Evolutionary conservation across 805 yeast genomes (phyloP), one percentile per base, ranked within the genome.

Genomic region (Dipodascus geniculatus): DNA sequence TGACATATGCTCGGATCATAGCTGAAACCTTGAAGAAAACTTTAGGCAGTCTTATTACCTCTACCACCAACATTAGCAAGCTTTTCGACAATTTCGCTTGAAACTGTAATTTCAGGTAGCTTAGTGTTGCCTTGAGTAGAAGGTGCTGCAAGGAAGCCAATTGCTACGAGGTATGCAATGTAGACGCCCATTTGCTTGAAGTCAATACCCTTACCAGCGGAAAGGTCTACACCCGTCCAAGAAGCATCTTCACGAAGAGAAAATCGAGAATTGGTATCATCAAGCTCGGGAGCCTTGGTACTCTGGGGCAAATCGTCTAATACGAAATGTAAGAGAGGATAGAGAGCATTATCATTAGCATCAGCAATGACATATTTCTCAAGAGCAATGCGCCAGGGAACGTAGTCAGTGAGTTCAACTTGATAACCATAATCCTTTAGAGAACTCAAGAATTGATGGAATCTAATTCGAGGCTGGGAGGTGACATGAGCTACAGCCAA

Each of bases 211-310:
- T 71, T 75, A 8, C 96, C 97, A 0, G 68, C 67, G 49, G 88
- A 77, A 28, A 67, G 71, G 63, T 88, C 95, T 50, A 69, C 74
- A 14, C 86, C 87, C 0, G 88, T 76, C 80, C 81, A 79, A 31
- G 63, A 63, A 3, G 73, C 68, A 65, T 88, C 96, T 23, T 68
- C 73, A 55, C 70, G 71, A 65, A 93, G 78, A 0, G 90, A 77
- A n/a, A 67, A 66, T n/a, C 74, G 78, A 1, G 98, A 87, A 66
- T 93, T 90, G 2, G 75, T 52, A 61, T 95, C 99, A 64, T 90
- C 96, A 58, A 93, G 76, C 68, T 91, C 97, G 1, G 99, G 98
- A 9, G 99, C 98, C 69, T 82, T 86, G 31, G 98, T 86, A 66
- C 82, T 83, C 57, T 83, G 84, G 3, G 97, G 97, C 63, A 93